Evolutionary conservation across 441 rosid genomes (phyloP).

Genomic region (Macaranga tanarius): DNA sequence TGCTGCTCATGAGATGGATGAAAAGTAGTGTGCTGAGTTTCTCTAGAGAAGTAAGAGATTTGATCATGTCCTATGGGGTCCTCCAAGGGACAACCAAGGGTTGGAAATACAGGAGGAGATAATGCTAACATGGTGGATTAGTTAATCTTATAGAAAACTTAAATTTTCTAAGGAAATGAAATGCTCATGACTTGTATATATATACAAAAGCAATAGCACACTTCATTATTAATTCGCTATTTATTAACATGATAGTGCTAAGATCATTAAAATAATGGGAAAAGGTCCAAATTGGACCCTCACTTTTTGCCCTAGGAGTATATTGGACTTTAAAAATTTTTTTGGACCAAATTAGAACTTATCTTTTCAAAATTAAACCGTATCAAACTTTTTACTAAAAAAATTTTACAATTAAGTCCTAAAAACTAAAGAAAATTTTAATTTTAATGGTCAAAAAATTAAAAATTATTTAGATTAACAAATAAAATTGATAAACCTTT

Average conservation of each 20-base stretch:
- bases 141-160: too few relatives aligned
- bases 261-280: neutral
- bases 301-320: too few relatives aligned
- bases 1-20: slow-evolving; percentile 11
- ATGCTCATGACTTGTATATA: slow-evolving; percentile 16
- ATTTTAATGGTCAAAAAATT: too few relatives aligned
- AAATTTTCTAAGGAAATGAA: neutral
- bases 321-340: too few relatives aligned
- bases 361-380: too few relatives aligned
- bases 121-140: slow-evolving; percentile 30
- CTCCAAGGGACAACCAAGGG: slow-evolving; percentile 31
- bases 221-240: neutral
- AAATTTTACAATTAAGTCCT: too few relatives aligned
- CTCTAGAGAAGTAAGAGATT: neutral
- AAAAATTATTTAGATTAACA: too few relatives aligned
- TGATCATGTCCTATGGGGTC: slow-evolving; percentile 19
- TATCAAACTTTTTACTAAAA: too few relatives aligned
- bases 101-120: slow-evolving; percentile 22
- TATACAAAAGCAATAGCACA: neutral
- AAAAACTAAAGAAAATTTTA: too few relatives aligned
- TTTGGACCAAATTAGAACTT: too few relatives aligned
- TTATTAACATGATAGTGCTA: neutral
- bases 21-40: neutral
- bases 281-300: too few relatives aligned
- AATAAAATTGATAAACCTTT: too few relatives aligned